phyloP scores from a whole-genome alignment of 2,329 filamentous ascomycete genomes.

The Thelonectria discophora region DNA sequence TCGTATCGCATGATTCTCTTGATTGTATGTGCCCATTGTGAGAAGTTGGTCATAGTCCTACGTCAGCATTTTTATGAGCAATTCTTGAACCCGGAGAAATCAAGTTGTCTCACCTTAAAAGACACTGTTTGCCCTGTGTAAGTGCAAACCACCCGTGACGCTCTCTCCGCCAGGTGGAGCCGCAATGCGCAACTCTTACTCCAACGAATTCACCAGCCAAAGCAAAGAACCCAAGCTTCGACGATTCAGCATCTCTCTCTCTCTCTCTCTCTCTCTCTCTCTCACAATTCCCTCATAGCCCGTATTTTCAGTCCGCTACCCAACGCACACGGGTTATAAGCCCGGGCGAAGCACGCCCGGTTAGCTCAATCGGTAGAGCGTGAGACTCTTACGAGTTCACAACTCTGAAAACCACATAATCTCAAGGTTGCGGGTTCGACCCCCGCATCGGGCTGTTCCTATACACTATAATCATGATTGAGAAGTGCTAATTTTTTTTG shows the following conservation, averaged over 20 bases:
- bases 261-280: too few relatives aligned
- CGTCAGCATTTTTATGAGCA: too few relatives aligned
- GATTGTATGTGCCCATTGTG: too few relatives aligned
- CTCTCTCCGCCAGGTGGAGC: constrained; percentile 8
- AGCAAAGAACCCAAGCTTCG: neutral
- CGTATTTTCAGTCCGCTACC: neutral
- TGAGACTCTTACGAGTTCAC: constrained; percentile 3
- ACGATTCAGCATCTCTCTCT: constrained; percentile 10
- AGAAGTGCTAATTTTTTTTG: constrained; percentile 36
- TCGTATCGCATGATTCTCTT: too few relatives aligned
- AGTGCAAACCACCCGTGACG: neutral
- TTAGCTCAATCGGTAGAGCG: constrained; percentile 8
- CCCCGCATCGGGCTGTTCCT: constrained; percentile 5
- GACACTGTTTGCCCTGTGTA: too few relatives aligned
- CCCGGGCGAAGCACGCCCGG: constrained; percentile 57
- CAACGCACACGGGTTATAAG: constrained; percentile 27
- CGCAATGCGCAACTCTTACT: neutral
- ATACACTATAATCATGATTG: constrained; percentile 42
- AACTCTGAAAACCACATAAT: neutral
- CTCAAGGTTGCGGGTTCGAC: constrained; percentile 7
- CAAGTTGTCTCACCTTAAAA: too few relatives aligned
- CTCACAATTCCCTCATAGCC: constrained; percentile 5
- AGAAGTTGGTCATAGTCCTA: too few relatives aligned
- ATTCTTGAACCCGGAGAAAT: too few relatives aligned
- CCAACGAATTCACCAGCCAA: too few relatives aligned